Evolutionary conservation across 202 grass and related monocot genomes (phyloP).

Genomic region (Hordeum pubiflorum): DNA sequence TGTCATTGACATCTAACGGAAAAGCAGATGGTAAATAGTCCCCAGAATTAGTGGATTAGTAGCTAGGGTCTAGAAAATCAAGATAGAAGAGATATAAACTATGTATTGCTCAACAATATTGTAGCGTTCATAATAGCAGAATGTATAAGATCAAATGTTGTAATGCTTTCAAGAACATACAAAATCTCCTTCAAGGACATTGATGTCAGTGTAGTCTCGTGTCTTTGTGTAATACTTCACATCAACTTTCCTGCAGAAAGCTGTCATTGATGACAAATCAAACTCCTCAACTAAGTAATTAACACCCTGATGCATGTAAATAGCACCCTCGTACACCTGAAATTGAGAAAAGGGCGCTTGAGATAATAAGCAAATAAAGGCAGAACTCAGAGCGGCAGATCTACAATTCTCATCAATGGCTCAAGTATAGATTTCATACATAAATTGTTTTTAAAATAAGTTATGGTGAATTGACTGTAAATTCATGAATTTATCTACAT

Average conservation of each 20-base stretch:
- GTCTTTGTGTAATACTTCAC: slow-evolving; percentile 96
- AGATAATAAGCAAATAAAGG: slow-evolving; percentile 8
- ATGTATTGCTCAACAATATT: not conserved
- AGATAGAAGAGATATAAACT: not conserved
- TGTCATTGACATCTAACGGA: not conserved
- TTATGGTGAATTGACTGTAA: not conserved
- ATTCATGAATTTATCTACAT: not conserved
- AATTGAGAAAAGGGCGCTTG: slow-evolving; percentile 7
- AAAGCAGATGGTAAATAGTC: not conserved
- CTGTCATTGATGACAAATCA: slow-evolving; percentile 58
- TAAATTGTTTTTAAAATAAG: not conserved
- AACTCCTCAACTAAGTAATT: slow-evolving; percentile 81
- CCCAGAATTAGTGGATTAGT: not conserved
- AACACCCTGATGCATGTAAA: slow-evolving; percentile 87
- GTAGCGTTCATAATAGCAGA: not conserved
- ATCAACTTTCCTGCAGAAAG: slow-evolving; percentile 85
- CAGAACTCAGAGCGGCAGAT: not conserved
- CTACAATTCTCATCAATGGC: not conserved
- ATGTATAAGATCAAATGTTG: not conserved
- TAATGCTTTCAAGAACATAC: slow-evolving; percentile 40
- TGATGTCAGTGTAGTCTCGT: slow-evolving; percentile 83
- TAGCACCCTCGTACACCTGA: slow-evolving; percentile 94
- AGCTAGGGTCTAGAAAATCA: not conserved
- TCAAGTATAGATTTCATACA: not conserved
- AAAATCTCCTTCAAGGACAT: slow-evolving; percentile 66